phyloP scores from a whole-genome alignment of 1,139 yeast genomes.

The Protomyces inouyei region DNA sequence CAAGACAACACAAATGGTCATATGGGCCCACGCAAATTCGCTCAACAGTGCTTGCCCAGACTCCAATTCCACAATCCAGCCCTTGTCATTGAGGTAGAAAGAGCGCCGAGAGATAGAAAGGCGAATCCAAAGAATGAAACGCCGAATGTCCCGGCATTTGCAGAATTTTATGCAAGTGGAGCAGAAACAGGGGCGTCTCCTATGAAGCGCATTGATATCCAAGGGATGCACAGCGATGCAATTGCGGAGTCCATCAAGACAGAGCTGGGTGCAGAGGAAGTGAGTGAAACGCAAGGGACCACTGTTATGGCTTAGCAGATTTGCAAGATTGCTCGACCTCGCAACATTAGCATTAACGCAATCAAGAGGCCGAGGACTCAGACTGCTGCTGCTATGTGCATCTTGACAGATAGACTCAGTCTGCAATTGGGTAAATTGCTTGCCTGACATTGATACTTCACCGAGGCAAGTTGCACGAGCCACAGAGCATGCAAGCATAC shows the following conservation, averaged over 20 bases:
- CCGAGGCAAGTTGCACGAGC: no score
- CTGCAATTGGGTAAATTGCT: no score
- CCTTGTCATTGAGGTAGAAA: constrained; percentile 2
- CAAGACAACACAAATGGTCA: constrained; percentile 23
- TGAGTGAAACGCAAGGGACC: neutral
- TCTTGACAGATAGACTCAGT: no score
- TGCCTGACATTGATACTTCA: no score
- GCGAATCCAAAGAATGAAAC: constrained; percentile 1
- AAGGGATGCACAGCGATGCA: constrained; percentile 14
- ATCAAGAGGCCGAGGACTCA: no score
- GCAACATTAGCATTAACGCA: no score
- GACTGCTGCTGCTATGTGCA: no score
- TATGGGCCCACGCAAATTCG: constrained; percentile 23
- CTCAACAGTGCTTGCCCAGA: constrained; percentile 15
- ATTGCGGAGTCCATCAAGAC: constrained; percentile 2
- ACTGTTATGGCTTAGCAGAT: neutral
- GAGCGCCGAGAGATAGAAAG: neutral
- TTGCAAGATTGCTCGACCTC: no score
- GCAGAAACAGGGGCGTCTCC: neutral
- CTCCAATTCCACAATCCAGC: constrained; percentile 20
- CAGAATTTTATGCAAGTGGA: neutral
- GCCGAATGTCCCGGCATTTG: neutral
- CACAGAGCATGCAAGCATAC: no score
- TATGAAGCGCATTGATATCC: neutral
- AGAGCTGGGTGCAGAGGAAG: constrained; percentile 1